A percentile compares a stretch with the other conserved stretches of the same genome.
phyloP scores from a whole-genome alignment of 2,329 filamentous ascomycete species.

The Nemania sp. region DNA sequence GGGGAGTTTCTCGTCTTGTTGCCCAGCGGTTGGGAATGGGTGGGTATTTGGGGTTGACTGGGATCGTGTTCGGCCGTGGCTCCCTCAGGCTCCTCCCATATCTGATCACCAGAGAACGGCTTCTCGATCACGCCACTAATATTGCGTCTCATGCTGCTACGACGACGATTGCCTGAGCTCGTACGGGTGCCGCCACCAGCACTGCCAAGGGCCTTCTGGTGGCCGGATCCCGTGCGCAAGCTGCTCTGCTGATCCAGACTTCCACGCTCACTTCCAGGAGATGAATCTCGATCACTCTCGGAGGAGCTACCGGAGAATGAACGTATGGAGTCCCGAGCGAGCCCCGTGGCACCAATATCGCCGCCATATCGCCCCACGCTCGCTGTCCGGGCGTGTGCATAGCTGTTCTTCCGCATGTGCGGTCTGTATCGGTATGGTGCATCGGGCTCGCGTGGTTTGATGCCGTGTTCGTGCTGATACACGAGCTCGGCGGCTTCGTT shows the following conservation, averaged over 20 bases:
- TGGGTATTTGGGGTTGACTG: conserved; percentile 29
- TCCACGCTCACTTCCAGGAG: conserved; percentile 39
- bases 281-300: conserved; percentile 50
- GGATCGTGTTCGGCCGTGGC: conserved; percentile 38
- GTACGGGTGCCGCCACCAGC: conserved; percentile 45
- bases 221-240: conserved; percentile 40
- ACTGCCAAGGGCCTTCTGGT: conserved; percentile 47
- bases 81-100: conserved; percentile 86
- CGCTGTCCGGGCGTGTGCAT: conserved; percentile 68
- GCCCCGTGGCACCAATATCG: conserved; percentile 52
- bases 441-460: conserved; percentile 59
- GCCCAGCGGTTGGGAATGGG: conserved; percentile 53
- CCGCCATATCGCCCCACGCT: conserved; percentile 57
- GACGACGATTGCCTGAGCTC: conserved; percentile 53
- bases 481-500: conserved; percentile 80
- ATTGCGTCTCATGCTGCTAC: conserved; percentile 70
- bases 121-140: conserved; percentile 69
- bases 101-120: conserved; percentile 75
- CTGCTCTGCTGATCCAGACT: conserved; percentile 42
- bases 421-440: conserved; percentile 70
- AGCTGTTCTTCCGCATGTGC: conserved; percentile 72
- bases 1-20: conserved; percentile 69
- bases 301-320: conserved; percentile 59
- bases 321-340: conserved; percentile 50
- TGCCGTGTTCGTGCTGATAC: conserved; percentile 72